Evolutionary conservation across 1,284 basidiomycete species (phyloP), one percentile per base, ranked within the genome.

Genomic region (Violaceomyces palustris): DNA sequence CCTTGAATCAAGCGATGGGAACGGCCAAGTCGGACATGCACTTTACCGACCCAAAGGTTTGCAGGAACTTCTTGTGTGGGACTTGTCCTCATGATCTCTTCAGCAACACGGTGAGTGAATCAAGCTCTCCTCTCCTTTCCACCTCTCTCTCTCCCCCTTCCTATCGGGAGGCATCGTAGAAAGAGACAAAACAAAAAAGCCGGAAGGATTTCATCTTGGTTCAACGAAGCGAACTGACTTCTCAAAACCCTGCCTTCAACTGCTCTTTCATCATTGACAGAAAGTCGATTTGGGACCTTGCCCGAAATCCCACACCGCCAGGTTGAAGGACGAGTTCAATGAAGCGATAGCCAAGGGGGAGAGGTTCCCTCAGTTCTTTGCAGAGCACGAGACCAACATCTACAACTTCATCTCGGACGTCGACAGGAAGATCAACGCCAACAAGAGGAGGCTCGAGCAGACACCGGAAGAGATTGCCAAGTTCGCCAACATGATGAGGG

Each of bases 271-370:
- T n/a, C 11, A n/a, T 35, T 14, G 40, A 23, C 69, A 97, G 92
- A 97, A 97, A 93, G 98, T 98, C 88, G 94, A 99, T 75, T 79
- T 99, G 10, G 94, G 94, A 19, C 86, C 92, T 42, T 99, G 94
- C 74, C 90, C 94, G 3, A 93, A 93, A 74, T 89, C 90, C 17
- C 94, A 99, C 74, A 89, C 88, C 6, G 89, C 94, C 65, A 84
- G 90, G 42, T 81, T 97, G 59, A 91, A 92, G 77, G 88, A 87
- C 28, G 89, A 96, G 67, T 97, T 87, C 74, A 74, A 86, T 56
- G 83, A 85, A 23, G 86, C 87, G 21, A 81, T 83, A 45, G 84
- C 86, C 61, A 81, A 82, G 28, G 82, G 80, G 65, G 62, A 65
- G 42, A 38, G 49, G 6, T 72, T 67, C 50, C 60, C 69, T 4